Conservation (phyloP, 1,284 basidiomycete genomes). For the Xanthoconium separans region DNA sequence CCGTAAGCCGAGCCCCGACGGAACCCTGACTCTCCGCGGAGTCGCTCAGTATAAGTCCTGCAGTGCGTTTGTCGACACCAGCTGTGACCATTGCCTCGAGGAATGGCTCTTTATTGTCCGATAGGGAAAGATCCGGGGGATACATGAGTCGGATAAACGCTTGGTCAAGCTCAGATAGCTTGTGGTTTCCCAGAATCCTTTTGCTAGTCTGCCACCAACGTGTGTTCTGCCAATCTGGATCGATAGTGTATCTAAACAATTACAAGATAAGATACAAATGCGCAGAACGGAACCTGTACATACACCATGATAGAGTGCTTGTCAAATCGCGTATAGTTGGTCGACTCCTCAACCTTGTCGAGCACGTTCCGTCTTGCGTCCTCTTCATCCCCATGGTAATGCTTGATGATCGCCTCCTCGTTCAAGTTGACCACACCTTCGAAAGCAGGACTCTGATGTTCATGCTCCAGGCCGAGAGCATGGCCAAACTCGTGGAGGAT, state of each 20-base stretch:
- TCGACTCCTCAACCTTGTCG: neutral
- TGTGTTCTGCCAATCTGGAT: neutral
- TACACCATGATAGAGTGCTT: neutral
- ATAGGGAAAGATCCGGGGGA: neutral
- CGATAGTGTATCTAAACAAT: neutral
- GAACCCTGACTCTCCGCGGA: neutral
- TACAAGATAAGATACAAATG: neutral
- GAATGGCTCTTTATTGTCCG: neutral
- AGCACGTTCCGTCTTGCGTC: neutral
- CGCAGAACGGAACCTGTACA: neutral
- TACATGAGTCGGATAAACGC: neutral
- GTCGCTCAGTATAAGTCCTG: neutral
- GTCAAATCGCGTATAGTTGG: neutral
- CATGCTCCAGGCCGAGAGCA: neutral
- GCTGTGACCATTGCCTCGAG: neutral
- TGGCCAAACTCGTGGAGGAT: neutral
- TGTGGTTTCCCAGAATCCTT: accelerated
- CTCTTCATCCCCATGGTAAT: neutral
- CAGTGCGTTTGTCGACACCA: neutral
- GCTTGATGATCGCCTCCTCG: neutral
- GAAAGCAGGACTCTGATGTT: neutral
- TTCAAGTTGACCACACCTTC: neutral
- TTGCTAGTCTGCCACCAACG: neutral
- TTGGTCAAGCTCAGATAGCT: neutral
- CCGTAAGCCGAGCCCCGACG: neutral